These are phyloP conservation scores for Cercospora sp. DNA, from an alignment of 2,329 filamentous ascomycete species.

Conservation along the genomic window DNA sequence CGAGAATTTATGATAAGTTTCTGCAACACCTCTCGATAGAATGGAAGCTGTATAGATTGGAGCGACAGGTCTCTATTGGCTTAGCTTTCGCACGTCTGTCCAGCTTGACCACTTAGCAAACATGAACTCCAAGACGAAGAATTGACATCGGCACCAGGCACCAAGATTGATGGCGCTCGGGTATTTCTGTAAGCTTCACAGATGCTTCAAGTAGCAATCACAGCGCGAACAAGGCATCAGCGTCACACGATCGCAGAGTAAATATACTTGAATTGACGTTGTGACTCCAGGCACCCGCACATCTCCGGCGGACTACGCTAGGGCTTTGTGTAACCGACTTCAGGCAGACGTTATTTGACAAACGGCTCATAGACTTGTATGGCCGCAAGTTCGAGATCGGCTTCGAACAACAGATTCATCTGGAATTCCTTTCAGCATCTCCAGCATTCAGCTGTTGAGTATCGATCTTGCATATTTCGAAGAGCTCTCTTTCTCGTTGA, in stretches of 20 bases:
- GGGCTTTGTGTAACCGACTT: background rate
- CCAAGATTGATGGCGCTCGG: background rate
- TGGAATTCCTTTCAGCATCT: too few species aligned
- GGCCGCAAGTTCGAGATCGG: too few species aligned
- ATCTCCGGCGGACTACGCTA: background rate
- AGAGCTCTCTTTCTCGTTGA: background rate
- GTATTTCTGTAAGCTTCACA: background rate
- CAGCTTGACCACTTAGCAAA: background rate
- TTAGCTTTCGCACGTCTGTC: background rate
- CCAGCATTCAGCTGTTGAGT: too few species aligned
- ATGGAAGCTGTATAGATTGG: background rate
- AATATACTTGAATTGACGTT: background rate
- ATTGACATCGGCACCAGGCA: background rate
- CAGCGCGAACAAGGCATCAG: background rate
- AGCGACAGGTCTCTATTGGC: background rate
- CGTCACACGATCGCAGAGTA: background rate
- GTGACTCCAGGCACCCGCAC: background rate
- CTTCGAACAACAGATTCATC: too few species aligned
- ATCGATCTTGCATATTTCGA: background rate
- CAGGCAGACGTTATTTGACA: background rate
- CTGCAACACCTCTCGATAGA: background rate
- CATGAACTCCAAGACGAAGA: background rate
- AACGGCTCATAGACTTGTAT: background rate
- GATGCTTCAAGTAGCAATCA: background rate
- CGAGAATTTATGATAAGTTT: constrained; percentile 1